Evolutionary conservation across 1,139 yeast genomes (phyloP), one percentile per base, ranked within the genome.

Genomic region (Suhomyces choctaworum): DNA sequence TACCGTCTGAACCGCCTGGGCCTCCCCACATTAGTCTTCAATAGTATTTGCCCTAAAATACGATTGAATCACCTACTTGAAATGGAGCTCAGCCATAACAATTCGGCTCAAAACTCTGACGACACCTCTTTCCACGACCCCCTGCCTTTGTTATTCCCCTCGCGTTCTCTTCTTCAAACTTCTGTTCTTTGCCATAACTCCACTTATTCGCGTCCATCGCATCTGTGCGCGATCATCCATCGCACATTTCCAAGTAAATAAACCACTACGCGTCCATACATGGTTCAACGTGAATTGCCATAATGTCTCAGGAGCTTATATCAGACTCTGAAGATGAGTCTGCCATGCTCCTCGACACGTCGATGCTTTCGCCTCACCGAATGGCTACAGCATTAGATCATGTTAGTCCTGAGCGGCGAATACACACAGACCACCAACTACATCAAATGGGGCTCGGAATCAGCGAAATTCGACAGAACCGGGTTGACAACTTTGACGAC

Each of bases 251-350:
- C 20, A 8, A 17, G 20, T 17, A 17, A 17, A 17, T 17, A 17
- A 17, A 17, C 20, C 20, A 17, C 6, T 7, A 17, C 32, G 34
- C 34, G 34, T 25, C 13, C 9, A 12, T 12, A 26, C 21, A 27
- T 27, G 25, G 17, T 19, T 13, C 22, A 17, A 17, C 7, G 6
- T 7, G 20, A 17, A 8, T 6, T 6, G 6, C 34, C 29, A 34
- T 20, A 19, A 34, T 32, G 38, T 35, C 41, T 22, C 38, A 36
- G 42, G 48, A 45, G 33, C 34, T 25, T 22, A 38, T 48, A 16
- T 42, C 52, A 24, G 52, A 48, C 42, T 48, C 52, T 15, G 50
- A 48, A 25, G 47, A 45, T 23, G 50, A 47, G 21, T 39, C 27
- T 8, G 33, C 16, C 27, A 20, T 29, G 25, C 35, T 35, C 20